phyloP scores from a whole-genome alignment of 352 stramenopile species.

The Globisporangium uncinulatum region DNA sequence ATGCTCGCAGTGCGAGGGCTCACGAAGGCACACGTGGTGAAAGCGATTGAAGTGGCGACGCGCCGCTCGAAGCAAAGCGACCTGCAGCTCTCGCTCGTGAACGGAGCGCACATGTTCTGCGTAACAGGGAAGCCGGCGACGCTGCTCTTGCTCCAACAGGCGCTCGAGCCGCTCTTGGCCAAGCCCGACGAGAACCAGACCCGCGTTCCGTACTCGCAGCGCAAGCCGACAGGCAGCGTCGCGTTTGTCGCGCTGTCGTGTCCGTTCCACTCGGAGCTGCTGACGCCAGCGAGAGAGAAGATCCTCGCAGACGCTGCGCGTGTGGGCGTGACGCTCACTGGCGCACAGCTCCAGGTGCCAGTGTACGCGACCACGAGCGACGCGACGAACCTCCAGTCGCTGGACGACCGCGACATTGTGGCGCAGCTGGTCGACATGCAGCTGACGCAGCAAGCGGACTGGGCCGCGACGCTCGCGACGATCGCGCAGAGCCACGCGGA shows the following conservation, averaged over 20 bases:
- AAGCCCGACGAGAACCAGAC: constrained; percentile 56
- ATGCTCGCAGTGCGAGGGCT: constrained; percentile 75
- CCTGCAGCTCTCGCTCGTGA: constrained; percentile 73
- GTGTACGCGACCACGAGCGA: constrained; percentile 58
- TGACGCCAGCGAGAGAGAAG: constrained; percentile 30
- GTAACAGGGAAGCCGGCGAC: constrained; percentile 62
- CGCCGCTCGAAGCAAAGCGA: constrained; percentile 34
- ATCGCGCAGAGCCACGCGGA: constrained; percentile 27
- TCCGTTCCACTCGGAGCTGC: constrained; percentile 69
- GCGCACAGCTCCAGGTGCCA: constrained; percentile 46
- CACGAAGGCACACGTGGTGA: constrained; percentile 42
- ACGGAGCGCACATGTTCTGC: constrained; percentile 46
- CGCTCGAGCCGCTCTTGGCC: constrained; percentile 44
- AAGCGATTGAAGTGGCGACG: constrained; percentile 45
- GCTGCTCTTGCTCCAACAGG: constrained; percentile 44
- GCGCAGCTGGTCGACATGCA: constrained; percentile 57
- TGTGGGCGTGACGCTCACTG: constrained; percentile 21
- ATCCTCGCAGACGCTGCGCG: constrained; percentile 49
- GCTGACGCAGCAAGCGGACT: constrained; percentile 55
- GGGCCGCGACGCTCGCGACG: constrained; percentile 41
- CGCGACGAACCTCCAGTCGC: constrained; percentile 45
- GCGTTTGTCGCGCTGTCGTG: constrained; percentile 57
- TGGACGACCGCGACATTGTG: constrained; percentile 37
- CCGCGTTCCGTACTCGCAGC: constrained; percentile 71
- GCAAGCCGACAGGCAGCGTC: constrained; percentile 57